These are phyloP conservation scores for Globisporangium cederbergense DNA, from an alignment of 352 stramenopile species.

Conservation along the genomic window DNA sequence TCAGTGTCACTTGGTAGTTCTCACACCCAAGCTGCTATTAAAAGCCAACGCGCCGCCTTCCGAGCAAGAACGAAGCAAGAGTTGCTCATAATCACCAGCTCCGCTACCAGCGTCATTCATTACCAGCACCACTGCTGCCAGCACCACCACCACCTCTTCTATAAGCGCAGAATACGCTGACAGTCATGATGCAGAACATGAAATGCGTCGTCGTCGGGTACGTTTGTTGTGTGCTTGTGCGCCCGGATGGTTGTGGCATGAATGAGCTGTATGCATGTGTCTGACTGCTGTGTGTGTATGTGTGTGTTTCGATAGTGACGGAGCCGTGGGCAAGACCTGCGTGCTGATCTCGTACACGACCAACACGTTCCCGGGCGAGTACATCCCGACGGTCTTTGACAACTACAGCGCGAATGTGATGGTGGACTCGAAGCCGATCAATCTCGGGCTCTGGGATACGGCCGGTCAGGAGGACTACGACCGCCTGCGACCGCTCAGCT, in stretches of 20 bases:
- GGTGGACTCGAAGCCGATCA: constrained; percentile 94
- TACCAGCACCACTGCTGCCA: background rate
- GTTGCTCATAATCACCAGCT: background rate
- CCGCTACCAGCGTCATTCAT: background rate
- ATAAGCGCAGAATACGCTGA: background rate
- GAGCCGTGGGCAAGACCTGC: constrained; percentile 95
- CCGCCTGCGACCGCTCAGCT: constrained; percentile 91
- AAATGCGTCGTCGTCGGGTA: constrained; percentile 92
- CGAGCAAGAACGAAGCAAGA: background rate
- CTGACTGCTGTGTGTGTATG: constrained; percentile 11
- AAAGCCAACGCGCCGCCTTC: constrained; percentile 2
- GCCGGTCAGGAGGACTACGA: constrained; percentile 97
- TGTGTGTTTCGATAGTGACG: constrained; percentile 68
- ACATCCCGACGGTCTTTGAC: constrained; percentile 96
- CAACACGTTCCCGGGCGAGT: constrained; percentile 95
- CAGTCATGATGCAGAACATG: constrained; percentile 94
- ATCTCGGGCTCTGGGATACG: constrained; percentile 96
- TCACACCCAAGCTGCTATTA: background rate
- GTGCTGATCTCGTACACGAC: constrained; percentile 97
- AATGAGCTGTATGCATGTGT: background rate
- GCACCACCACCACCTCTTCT: background rate
- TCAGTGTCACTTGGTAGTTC: background rate
- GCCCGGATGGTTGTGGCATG: background rate
- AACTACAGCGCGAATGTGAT: constrained; percentile 93
- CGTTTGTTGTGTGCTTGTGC: constrained; percentile 17